Evolutionary conservation across 139 green algal genomes (phyloP), one percentile per base, ranked within the genome.

Genomic region (Closterium sp.): DNA sequence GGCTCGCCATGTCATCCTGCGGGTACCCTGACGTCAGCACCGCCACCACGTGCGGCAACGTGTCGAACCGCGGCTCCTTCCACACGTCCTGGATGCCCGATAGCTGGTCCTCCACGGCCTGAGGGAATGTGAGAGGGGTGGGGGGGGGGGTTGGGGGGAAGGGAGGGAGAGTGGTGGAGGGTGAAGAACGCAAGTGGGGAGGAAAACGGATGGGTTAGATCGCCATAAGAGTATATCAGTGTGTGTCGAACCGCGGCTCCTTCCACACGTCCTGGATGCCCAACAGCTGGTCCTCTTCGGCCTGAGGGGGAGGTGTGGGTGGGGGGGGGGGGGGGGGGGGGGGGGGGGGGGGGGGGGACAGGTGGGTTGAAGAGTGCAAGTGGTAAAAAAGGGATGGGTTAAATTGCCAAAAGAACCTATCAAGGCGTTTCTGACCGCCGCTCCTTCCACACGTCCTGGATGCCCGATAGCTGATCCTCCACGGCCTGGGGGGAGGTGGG

Each of bases 41-140:
- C 62, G 94, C 92, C 50, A 95, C 90, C 21, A 95, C 92, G 31
- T 94, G 92, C n/a, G 92, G 92, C 29, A 95, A 85, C 29, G 92
- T 94, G 34, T 95, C 90, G 89, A 95, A 95, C 3, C 89, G 88
- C 9, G 89, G 24, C 89, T 94, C 31, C 87, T 94, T 94, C 91
- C 91, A 94, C 42, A 88, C 88, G 22, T 91, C 89, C 29, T 89
- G 10, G 62, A 91, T 93, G 70, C 88, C 89, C 4, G 42, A 84
- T 88, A 94, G 31, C 91, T 94, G 62, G 9, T 94, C 87, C 79
- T 94, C 91, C 85, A 94, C 86, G 27, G 73, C 19, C 91, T 93
- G 91, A 4, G n/a, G n/a, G n/a, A n/a, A n/a, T n/a, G n/a, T n/a
- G n/a, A 4, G 11, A 4, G 11, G 45, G 10, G 11, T 13, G 11